Evolutionary conservation across 2,329 filamentous ascomycete species (phyloP).

Genomic region (Westerdykella sp.): DNA sequence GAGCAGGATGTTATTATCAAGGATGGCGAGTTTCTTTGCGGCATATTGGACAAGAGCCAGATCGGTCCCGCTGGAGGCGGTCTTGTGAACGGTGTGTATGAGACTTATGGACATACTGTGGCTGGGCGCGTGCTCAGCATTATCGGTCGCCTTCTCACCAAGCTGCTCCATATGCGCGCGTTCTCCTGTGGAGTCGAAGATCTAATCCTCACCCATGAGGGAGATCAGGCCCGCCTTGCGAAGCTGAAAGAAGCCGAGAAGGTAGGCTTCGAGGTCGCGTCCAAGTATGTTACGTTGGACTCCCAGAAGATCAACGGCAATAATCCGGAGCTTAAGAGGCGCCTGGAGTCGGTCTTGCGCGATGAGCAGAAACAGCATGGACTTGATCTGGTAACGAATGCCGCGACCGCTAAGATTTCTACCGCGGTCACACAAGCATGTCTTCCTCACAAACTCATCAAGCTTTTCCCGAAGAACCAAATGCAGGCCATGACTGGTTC

Average conservation of each 20-base stretch:
- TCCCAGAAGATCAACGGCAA: conserved; percentile 55
- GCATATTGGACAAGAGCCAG: conserved; percentile 93
- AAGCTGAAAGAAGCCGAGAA: conserved; percentile 60
- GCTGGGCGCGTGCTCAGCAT: conserved; percentile 86
- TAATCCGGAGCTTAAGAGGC: conserved; percentile 65
- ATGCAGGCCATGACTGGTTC: conserved; percentile 99
- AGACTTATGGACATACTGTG: conserved; percentile 80
- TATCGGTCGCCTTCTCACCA: conserved; percentile 80
- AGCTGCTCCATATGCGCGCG: conserved; percentile 84
- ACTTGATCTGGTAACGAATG: conserved; percentile 82
- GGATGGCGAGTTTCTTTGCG: conserved; percentile 79
- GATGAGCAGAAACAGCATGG: conserved; percentile 88
- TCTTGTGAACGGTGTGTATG: conserved; percentile 85
- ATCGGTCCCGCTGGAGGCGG: conserved; percentile 83
- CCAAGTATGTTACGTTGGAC: conserved; percentile 81
- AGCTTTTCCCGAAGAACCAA: conserved; percentile 92
- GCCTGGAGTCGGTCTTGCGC: conserved; percentile 82
- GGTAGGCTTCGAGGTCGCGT: conserved; percentile 72
- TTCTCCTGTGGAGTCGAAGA: conserved; percentile 98
- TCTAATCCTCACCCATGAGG: conserved; percentile 72
- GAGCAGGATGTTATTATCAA: conserved; percentile 78
- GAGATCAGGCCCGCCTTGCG: conserved; percentile 64
- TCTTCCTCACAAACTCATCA: conserved; percentile 75
- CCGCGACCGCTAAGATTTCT: conserved; percentile 62
- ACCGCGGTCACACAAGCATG: conserved; percentile 71